Evolutionary conservation across 306 rosid species (phyloP), one percentile per base, ranked within the genome.

Genomic region (Cyamopsis tetragonoloba): DNA sequence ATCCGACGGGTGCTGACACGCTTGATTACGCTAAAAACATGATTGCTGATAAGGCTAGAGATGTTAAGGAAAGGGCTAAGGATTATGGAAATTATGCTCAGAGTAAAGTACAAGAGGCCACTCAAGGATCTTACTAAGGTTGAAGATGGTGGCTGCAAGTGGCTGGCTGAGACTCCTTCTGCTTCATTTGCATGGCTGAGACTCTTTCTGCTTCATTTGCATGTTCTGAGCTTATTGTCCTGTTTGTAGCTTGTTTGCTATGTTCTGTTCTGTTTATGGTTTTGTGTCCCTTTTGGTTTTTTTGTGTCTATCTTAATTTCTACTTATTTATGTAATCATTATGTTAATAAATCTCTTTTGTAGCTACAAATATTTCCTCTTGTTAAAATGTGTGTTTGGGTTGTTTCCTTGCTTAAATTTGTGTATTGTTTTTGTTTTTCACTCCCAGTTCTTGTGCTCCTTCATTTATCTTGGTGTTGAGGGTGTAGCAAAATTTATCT

Each of bases 31-130:
- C 83, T 11, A 78, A 60, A 48, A 63, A 70, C 61, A 22, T 37
- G 49, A 75, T 85, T 9, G 68, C 71, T 0, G 87, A 82, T 23
- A 79, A 62, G 73, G 80, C 83, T 2, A 82, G 75, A 57, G 88
- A 83, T 41, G 70, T 66, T 28, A 85, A 73, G 79, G 78, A 74
- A 0, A 83, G 71, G 57, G 83, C 88, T 1, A 71, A 59, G 41
- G 89, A 75, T 7, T 75, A 73, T 30, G 80, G 61, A 4, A 70
- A 12, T 2, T 75, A 47, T 41, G 80, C 14, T 31, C 76, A 65
- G 68, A 62, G 63, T 2, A 85, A 47, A 62, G 59, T 49, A 27
- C 77, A 73, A 3, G 87, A 85, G 9, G 49, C 73, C n/a, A 51
- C 79, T 3, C 66, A 62, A 32, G 81, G 73, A 10, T 6, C 53